Conservation (phyloP, 306 rosid species). For the Vigna nakashimae region DNA sequence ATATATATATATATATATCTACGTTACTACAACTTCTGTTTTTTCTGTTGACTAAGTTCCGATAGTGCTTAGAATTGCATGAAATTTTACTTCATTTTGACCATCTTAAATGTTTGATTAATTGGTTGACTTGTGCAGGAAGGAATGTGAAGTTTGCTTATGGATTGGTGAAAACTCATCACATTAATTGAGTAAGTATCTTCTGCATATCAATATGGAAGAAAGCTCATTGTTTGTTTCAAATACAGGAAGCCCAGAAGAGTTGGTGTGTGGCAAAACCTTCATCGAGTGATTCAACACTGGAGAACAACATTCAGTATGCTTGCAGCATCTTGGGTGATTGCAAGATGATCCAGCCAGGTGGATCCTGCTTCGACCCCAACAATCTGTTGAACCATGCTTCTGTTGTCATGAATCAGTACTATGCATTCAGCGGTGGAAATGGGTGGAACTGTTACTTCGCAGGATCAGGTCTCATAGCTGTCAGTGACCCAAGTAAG, state of each 20-base stretch:
- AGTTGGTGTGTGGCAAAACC: slow-evolving; percentile 55
- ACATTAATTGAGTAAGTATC: not conserved
- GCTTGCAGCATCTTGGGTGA: slow-evolving; percentile 27
- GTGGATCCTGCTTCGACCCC: slow-evolving; percentile 51
- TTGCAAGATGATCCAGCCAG: slow-evolving; percentile 40
- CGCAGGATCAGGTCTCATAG: slow-evolving; percentile 40
- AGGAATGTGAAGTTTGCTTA: slow-evolving; percentile 36
- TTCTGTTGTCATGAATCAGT: slow-evolving; percentile 59
- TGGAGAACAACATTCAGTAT: slow-evolving; percentile 34
- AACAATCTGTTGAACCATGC: slow-evolving; percentile 47
- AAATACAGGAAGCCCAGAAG: not conserved
- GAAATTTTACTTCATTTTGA: not conserved
- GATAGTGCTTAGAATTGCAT: slow-evolving; percentile 5
- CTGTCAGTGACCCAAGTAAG: slow-evolving; percentile 51
- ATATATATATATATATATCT: not conserved
- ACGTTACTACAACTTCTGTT: not conserved
- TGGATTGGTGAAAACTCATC: slow-evolving; percentile 31
- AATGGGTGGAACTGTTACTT: slow-evolving; percentile 49
- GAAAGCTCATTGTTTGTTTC: not conserved
- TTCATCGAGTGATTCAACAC: slow-evolving; percentile 31
- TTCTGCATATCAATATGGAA: not conserved
- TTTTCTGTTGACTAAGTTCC: not conserved
- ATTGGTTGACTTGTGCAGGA: slow-evolving; percentile 34
- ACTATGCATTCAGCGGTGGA: slow-evolving; percentile 42
- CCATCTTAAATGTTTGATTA: not conserved